Base-by-base conservation (phyloP, 169 alveolate genomes). In the Babesia ovis region DNA sequence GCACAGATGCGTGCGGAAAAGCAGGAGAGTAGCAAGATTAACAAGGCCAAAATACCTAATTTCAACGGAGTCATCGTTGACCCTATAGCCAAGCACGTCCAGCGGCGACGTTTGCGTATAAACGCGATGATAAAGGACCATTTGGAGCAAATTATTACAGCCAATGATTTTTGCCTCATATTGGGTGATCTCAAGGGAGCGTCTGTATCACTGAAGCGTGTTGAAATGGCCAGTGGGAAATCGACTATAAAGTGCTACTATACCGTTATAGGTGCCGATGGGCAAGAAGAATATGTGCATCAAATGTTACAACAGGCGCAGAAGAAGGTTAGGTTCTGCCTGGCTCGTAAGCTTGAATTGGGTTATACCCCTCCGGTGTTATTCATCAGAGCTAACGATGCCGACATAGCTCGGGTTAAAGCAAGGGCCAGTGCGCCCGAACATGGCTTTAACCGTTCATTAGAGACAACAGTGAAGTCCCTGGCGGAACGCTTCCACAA, bases 291-390 rank as follows among this genome's bases (percentile, higher is more conserved):
- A 51, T 68, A 84, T 16, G 74, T 84, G 37, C 89, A 88, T 50
- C 83, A 71, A 22, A 70, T 67, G 48, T 43, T 88, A 41, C 84
- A 88, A 8, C 68, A 55, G 59, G 88, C 79, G 18, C 86, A 88
- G 27, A 66, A 80, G 43, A 45, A 64, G 76, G 75, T 88, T 35
- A 55, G 93, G 54, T 84, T 80, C 50, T 68, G 72, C 54, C 71
- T 88, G 32, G 93, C 93, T 29, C 77, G 90, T 31, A 88, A 88
- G 55, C 84, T 88, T 27, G 90, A 88, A 48, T 69, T 88, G 56
- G 93, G 93, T 12, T 88, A 88, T 57, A 88, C 93, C n/a, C 93
- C 93, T 31, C 93, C 93, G 39, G 77, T 88, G 57, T 57, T 59
- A 29, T 88, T 88, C 80, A 72, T 81, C 42, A 73, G 55, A 66